Percentiles rank a stretch among this genome's conserved stretches.
Evolutionary conservation across 202 grass and related monocot genomes (phyloP).

Genomic region (Cymbopogon flexuosus): DNA sequence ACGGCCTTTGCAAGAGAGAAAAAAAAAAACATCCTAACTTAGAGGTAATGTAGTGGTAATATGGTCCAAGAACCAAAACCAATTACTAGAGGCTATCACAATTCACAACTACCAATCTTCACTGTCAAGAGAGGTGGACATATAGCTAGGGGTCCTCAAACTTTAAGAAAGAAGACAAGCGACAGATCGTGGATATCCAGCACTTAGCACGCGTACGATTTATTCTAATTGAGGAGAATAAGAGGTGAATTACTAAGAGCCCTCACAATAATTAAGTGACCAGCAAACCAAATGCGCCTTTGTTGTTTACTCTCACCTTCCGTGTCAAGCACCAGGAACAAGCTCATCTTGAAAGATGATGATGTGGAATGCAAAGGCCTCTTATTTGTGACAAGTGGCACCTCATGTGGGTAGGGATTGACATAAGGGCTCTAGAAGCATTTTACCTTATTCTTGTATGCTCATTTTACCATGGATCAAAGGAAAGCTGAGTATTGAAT

Average conservation of each 20-base stretch:
- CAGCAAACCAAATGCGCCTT: background rate
- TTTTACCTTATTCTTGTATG: background rate
- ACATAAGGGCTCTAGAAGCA: background rate
- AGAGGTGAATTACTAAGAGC: background rate
- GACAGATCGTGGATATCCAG: background rate
- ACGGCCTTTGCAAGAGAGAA: background rate
- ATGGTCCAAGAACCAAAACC: background rate
- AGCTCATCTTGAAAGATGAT: slow-evolving; percentile 2
- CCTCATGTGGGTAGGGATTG: background rate
- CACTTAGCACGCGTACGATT: background rate
- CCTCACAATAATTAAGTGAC: background rate
- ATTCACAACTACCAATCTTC: background rate
- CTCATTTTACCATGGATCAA: slow-evolving; percentile 10
- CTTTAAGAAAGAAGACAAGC: background rate
- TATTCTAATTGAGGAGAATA: background rate
- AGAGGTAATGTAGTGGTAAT: background rate
- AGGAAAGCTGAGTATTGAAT: background rate
- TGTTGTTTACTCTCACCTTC: slow-evolving; percentile 6
- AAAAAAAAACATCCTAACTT: background rate
- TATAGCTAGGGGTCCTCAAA: background rate
- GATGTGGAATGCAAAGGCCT: slow-evolving; percentile 2
- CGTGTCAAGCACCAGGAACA: slow-evolving; percentile 34
- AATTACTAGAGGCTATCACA: background rate
- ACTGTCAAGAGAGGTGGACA: background rate
- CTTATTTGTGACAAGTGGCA: background rate